These are phyloP conservation scores for Grosmannia clavigera DNA, from an alignment of 2,329 filamentous ascomycete species.

Conservation along the genomic window DNA sequence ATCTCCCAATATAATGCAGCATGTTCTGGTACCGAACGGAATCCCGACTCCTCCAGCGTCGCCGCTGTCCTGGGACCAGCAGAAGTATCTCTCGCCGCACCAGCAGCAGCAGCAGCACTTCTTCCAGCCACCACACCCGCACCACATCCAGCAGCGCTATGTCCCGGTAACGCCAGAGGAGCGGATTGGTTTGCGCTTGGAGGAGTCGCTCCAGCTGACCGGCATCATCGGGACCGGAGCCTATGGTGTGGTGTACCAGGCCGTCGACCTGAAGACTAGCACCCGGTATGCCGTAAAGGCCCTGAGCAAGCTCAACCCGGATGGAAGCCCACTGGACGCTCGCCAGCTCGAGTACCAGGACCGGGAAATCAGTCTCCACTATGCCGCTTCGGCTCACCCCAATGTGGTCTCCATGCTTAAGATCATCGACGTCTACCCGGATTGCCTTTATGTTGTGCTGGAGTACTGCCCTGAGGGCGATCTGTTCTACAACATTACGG, in stretches of 20 bases:
- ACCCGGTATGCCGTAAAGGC: slow-evolving; percentile 91
- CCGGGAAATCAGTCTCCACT: slow-evolving; percentile 84
- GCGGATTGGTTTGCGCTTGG: slow-evolving; percentile 71
- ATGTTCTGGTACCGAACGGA: slow-evolving; percentile 40
- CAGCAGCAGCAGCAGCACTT: slow-evolving; percentile 28
- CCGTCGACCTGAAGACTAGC: slow-evolving; percentile 70
- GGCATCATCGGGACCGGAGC: slow-evolving; percentile 84
- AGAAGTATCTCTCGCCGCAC: slow-evolving; percentile 30
- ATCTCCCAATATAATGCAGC: slow-evolving; percentile 41
- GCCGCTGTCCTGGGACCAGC: slow-evolving; percentile 37
- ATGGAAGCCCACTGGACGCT: slow-evolving; percentile 60
- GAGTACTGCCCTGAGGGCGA: slow-evolving; percentile 97
- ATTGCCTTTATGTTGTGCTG: slow-evolving; percentile 92
- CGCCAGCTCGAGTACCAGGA: slow-evolving; percentile 85
- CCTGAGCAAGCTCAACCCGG: slow-evolving; percentile 75
- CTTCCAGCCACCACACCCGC: slow-evolving; percentile 22
- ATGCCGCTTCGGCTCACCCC: slow-evolving; percentile 74
- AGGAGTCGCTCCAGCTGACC: slow-evolving; percentile 70
- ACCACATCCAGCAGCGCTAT: slow-evolving; percentile 23
- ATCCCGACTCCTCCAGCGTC: slow-evolving; percentile 47
- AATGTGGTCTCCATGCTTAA: slow-evolving; percentile 91
- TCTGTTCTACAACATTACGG: slow-evolving; percentile 94
- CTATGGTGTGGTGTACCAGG: slow-evolving; percentile 91
- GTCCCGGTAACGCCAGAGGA: slow-evolving; percentile 62
- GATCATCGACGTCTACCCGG: slow-evolving; percentile 81